Evolutionary conservation across 495 filamentous ascomycete genomes (phyloP).

Genomic region (Xylaria nigripes): DNA sequence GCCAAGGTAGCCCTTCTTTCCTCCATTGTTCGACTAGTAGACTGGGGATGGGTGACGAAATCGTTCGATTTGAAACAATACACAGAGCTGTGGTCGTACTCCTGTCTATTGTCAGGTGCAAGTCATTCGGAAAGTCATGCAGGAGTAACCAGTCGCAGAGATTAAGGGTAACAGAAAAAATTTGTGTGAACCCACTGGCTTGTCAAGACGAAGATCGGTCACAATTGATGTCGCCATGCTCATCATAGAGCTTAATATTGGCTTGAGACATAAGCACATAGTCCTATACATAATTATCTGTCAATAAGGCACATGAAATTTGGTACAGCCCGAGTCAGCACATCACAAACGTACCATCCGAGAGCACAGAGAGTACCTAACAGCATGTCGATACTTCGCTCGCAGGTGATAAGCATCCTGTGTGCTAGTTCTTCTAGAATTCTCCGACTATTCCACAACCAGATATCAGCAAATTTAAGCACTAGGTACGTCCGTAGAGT

Average conservation of each 20-base stretch:
- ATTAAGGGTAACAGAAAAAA: neutral
- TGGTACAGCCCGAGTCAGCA: neutral
- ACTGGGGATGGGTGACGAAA: slow-evolving; percentile 10
- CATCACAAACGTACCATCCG: slow-evolving; percentile 29
- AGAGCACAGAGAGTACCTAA: slow-evolving; percentile 40
- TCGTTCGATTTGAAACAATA: slow-evolving; percentile 21
- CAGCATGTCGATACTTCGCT: slow-evolving; percentile 43
- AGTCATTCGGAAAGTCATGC: neutral
- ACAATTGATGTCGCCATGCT: slow-evolving; percentile 46
- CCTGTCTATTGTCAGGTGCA: slow-evolving; percentile 5
- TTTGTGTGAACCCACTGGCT: slow-evolving; percentile 14
- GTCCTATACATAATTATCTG: slow-evolving; percentile 11
- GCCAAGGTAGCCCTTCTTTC: slow-evolving; percentile 24
- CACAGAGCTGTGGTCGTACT: slow-evolving; percentile 11
- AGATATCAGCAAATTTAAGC: neutral
- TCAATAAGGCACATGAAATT: neutral
- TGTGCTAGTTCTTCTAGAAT: slow-evolving; percentile 35
- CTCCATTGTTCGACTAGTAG: slow-evolving; percentile 20
- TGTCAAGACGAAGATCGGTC: slow-evolving; percentile 49
- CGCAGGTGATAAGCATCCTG: slow-evolving; percentile 34
- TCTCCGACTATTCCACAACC: slow-evolving; percentile 13
- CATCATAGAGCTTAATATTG: slow-evolving; percentile 34
- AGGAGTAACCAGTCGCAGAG: neutral
- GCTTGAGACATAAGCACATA: slow-evolving; percentile 26
- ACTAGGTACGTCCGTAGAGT: no score